Conservation (phyloP, 2,329 filamentous ascomycete species). For the Aureobasidium lini region DNA sequence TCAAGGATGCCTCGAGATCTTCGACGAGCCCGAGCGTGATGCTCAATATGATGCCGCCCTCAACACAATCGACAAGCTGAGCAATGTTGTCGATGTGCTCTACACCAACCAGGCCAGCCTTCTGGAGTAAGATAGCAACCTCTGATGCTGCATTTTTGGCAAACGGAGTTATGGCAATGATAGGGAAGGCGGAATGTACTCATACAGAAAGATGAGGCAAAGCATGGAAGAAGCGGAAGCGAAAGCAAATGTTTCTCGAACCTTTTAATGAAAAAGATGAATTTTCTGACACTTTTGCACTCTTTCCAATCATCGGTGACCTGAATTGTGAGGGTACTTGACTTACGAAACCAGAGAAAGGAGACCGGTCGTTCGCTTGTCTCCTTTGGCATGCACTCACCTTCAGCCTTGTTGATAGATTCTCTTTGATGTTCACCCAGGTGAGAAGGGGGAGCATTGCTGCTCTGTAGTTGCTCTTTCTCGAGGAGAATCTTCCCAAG, state of each 20-base stretch:
- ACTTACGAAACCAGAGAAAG: too few relatives aligned
- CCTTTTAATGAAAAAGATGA: neutral
- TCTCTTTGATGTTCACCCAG: too few relatives aligned
- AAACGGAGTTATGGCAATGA: neutral
- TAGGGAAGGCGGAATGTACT: neutral
- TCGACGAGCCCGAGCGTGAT: constrained; percentile 88
- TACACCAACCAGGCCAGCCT: constrained; percentile 96
- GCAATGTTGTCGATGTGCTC: constrained; percentile 91
- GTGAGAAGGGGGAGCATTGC: too few relatives aligned
- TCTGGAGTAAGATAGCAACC: constrained; percentile 60
- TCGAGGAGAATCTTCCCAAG: too few relatives aligned
- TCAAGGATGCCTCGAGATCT: constrained; percentile 94
- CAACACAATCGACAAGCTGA: constrained; percentile 92
- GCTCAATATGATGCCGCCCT: constrained; percentile 90
- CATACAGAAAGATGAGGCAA: neutral
- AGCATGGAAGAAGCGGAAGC: neutral
- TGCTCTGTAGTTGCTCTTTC: too few relatives aligned
- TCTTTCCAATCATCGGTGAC: too few relatives aligned
- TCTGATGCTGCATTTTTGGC: neutral
- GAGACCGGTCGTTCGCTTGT: too few relatives aligned
- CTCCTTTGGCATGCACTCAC: too few relatives aligned
- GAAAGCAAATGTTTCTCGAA: neutral
- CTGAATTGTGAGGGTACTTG: too few relatives aligned
- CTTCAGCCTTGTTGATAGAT: too few relatives aligned
- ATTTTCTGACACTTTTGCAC: too few relatives aligned